These are phyloP conservation scores for Excoecaria agallocha DNA, from an alignment of 345 rosid genomes.

Conservation along the genomic window DNA sequence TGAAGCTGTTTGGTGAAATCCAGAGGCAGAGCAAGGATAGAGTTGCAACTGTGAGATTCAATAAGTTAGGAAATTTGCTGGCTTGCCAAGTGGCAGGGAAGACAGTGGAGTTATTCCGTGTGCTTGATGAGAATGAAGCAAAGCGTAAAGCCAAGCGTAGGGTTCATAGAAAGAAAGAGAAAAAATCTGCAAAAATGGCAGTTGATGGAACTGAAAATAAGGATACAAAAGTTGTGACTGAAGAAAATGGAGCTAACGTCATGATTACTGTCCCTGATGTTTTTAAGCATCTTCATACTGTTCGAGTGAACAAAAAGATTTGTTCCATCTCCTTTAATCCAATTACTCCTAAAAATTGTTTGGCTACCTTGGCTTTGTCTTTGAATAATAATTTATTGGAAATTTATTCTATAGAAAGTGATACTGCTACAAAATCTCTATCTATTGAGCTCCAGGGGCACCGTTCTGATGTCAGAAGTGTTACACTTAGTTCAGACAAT, in stretches of 20 bases:
- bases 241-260: constrained; percentile 35
- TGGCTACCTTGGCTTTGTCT: constrained; percentile 78
- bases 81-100: constrained; percentile 95
- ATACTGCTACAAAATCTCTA: constrained; percentile 44
- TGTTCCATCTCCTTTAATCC: constrained; percentile 84
- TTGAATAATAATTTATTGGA: constrained; percentile 84
- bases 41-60: constrained; percentile 73
- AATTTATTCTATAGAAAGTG: constrained; percentile 65
- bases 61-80: constrained; percentile 64
- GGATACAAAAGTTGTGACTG: constrained; percentile 34
- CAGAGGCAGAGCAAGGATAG: constrained; percentile 86
- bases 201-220: constrained; percentile 36
- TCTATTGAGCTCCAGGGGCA: constrained; percentile 90
- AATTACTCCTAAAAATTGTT: constrained; percentile 45
- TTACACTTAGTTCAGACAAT: constrained; percentile 84
- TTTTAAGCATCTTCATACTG: constrained; percentile 71
- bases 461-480: constrained; percentile 90
- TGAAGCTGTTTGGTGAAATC: constrained; percentile 76
- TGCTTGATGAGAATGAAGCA: constrained; percentile 76
- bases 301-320: constrained; percentile 78
- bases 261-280: constrained; percentile 58
- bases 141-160: constrained; percentile 86
- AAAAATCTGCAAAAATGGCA: constrained; percentile 59
- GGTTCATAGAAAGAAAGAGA: constrained; percentile 80
- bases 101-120: constrained; percentile 64